Conservation (phyloP, 2,329 filamentous ascomycete genomes). For the Venturia effusa region DNA sequence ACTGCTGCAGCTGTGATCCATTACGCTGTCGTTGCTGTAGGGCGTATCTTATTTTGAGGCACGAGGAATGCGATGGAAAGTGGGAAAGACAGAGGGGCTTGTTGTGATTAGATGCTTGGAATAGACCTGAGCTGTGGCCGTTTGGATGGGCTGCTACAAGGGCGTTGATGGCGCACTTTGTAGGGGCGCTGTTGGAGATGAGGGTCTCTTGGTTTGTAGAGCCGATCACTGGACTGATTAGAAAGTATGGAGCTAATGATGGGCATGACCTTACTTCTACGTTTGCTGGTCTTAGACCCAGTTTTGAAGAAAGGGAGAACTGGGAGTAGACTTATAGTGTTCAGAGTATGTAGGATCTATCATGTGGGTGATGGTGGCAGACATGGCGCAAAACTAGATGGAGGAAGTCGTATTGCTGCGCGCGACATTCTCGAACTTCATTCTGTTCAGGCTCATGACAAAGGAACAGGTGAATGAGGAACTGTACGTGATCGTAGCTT, state of each 20-base stretch:
- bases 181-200: conserved; percentile 26
- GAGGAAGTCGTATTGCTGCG: too few species aligned
- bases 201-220: conserved; percentile 25
- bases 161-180: conserved; percentile 23
- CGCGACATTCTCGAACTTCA: too few species aligned
- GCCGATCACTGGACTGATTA: conserved; percentile 23
- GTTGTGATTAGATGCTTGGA: conserved; percentile 26
- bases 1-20: conserved; percentile 27
- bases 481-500: too few species aligned
- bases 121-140: conserved; percentile 19
- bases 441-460: too few species aligned
- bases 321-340: too few species aligned
- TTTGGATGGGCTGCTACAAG: conserved; percentile 26
- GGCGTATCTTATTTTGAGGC: conserved; percentile 25
- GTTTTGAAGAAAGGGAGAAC: too few species aligned
- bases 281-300: conserved; percentile 22
- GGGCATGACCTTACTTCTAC: conserved; percentile 25
- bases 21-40: conserved; percentile 23
- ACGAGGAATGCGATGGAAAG: conserved; percentile 14
- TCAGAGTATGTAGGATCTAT: too few species aligned
- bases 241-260: conserved; percentile 23
- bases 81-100: too few species aligned
- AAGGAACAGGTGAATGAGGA: too few species aligned
- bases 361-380: too few species aligned
- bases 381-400: too few species aligned